phyloP scores from a whole-genome alignment of 140 eudicot genomes.

The Senecio squalidus region DNA sequence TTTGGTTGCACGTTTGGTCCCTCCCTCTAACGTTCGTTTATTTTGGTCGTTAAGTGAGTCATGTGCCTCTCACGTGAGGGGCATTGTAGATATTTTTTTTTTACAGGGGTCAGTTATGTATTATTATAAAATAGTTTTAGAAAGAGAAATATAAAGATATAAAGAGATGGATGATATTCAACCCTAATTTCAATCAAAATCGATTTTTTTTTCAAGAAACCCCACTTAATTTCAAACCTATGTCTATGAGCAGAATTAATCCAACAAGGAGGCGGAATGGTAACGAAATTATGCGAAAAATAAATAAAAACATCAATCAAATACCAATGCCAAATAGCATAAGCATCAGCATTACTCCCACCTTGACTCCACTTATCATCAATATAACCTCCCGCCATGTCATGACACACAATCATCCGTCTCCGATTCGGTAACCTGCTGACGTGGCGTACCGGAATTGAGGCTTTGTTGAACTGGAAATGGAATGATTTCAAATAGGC shows the following conservation, averaged over 20 bases:
- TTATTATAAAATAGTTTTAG: too few relatives aligned
- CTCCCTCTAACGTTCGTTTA: too few relatives aligned
- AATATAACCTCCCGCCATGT: constrained; percentile 80
- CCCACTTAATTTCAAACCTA: too few relatives aligned
- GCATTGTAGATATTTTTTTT: too few relatives aligned
- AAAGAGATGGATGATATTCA: too few relatives aligned
- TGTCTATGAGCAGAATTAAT: constrained; percentile 80
- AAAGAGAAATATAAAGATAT: too few relatives aligned
- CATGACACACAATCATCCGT: constrained; percentile 82
- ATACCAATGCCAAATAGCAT: constrained; percentile 94
- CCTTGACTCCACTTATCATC: constrained; percentile 90
- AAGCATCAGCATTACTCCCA: constrained; percentile 60
- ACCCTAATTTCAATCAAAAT: too few relatives aligned
- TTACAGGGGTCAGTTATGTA: too few relatives aligned
- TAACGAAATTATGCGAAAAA: constrained; percentile 84
- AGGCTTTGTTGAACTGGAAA: constrained; percentile 58
- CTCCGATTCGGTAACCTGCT: constrained; percentile 53
- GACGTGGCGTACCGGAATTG: constrained; percentile 25
- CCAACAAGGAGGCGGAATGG: constrained; percentile 95
- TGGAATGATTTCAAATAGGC: constrained; percentile 72
- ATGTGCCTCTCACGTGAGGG: too few relatives aligned
- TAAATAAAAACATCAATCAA: constrained; percentile 88
- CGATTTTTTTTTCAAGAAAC: too few relatives aligned
- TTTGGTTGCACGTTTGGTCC: too few relatives aligned
- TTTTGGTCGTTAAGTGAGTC: too few relatives aligned